phyloP scores from a whole-genome alignment of 1,284 basidiomycete species.

The Malassezia cuniculi region DNA sequence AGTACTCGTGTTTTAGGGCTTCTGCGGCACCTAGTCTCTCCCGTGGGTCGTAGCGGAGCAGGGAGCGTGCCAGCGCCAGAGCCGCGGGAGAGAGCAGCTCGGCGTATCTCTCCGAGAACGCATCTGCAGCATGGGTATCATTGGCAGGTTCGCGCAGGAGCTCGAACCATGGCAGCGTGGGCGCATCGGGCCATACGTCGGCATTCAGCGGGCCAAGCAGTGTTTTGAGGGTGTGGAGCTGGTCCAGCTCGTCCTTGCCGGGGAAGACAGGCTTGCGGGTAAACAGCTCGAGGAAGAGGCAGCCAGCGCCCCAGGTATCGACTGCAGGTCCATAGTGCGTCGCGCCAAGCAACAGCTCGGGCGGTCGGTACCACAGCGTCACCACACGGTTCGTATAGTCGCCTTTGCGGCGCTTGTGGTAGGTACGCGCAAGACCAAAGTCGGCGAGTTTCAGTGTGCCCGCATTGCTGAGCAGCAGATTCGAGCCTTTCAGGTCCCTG shows the following conservation, averaged over 20 bases:
- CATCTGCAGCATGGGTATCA: conserved; percentile 56
- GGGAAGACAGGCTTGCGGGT: conserved; percentile 88
- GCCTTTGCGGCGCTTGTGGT: conserved; percentile 71
- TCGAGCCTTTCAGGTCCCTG: conserved; percentile 95
- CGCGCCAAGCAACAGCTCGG: conserved; percentile 86
- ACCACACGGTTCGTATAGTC: conserved; percentile 99
- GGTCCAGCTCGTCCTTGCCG: conserved; percentile 91
- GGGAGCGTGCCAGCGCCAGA: conserved; percentile 66
- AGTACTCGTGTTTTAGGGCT: conserved; percentile 71
- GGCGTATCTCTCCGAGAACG: conserved; percentile 22
- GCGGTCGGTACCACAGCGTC: conserved; percentile 95
- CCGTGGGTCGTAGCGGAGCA: conserved; percentile 71
- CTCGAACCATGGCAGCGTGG: conserved; percentile 89
- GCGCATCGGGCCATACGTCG: conserved; percentile 69
- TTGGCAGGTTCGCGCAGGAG: conserved; percentile 47
- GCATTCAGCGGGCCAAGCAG: conserved; percentile 75
- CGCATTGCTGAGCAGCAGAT: conserved; percentile 82
- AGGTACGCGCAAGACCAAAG: conserved; percentile 94
- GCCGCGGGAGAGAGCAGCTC: conserved; percentile 49
- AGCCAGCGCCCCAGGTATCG: conserved; percentile 99
- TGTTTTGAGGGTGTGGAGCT: conserved; percentile 80
- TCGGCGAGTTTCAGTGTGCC: conserved; percentile 93
- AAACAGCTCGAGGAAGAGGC: conserved; percentile 96
- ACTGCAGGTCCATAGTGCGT: conserved; percentile 95
- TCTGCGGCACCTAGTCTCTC: conserved; percentile 64